Evolutionary conservation across 306 rosid genomes (phyloP).

Genomic region (Ormosia emarginata): DNA sequence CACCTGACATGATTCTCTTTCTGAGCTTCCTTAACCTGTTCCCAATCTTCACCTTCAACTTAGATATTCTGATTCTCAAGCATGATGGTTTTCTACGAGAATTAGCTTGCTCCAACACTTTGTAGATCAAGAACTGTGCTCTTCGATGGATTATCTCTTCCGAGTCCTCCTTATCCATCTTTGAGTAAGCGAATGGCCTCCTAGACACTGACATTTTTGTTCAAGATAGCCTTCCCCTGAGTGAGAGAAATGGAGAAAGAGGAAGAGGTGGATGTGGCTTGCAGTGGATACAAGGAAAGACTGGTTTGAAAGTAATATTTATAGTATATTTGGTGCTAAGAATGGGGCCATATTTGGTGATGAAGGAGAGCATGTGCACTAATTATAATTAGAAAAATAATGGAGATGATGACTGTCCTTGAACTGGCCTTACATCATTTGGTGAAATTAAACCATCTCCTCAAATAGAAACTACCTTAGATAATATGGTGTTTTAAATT

Average conservation of each 20-base stretch:
- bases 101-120: conserved; percentile 57
- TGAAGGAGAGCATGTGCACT: conserved; percentile 61
- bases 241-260: neutral
- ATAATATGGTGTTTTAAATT: neutral
- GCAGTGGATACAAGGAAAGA: conserved; percentile 7
- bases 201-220: conserved; percentile 38
- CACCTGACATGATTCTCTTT: conserved; percentile 41
- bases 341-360: conserved; percentile 38
- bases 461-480: neutral
- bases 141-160: conserved; percentile 54
- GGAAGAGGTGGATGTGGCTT: neutral
- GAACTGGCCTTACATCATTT: conserved; percentile 54
- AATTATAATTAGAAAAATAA: conserved; percentile 38
- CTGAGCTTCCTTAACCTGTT: conserved; percentile 60
- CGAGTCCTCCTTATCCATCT: conserved; percentile 78
- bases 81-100: conserved; percentile 35
- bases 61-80: conserved; percentile 60
- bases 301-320: conserved; percentile 27
- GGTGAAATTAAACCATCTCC: conserved; percentile 10
- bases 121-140: conserved; percentile 85
- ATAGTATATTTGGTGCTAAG: conserved; percentile 20
- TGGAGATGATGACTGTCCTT: conserved; percentile 34
- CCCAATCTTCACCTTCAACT: conserved; percentile 75
- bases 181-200: conserved; percentile 40
- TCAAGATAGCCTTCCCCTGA: neutral